Conservation (phyloP, 1,284 basidiomycete species). For the Cutaneotrichosporon sp. region DNA sequence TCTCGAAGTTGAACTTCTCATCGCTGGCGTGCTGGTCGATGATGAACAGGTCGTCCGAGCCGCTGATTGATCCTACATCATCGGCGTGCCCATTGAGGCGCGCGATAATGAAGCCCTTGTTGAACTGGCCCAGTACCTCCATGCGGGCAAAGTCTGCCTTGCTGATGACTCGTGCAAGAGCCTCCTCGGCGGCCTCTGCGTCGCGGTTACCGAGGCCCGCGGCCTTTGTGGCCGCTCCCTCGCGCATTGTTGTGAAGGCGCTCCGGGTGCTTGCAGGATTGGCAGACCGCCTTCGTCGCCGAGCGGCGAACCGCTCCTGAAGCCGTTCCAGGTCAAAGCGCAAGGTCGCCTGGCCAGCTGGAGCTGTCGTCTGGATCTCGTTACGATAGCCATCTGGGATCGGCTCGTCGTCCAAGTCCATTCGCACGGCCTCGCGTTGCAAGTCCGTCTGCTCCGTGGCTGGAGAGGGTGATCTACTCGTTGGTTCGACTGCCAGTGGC, state of each 20-base stretch:
- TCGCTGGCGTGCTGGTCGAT: conserved; percentile 68
- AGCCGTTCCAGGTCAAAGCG: conserved; percentile 42
- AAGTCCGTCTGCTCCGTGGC: not conserved
- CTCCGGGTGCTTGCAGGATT: conserved; percentile 23
- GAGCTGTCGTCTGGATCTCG: conserved; percentile 39
- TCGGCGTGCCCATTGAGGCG: conserved; percentile 57
- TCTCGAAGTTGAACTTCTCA: conserved; percentile 97
- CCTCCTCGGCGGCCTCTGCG: conserved; percentile 65
- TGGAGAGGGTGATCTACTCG: not conserved
- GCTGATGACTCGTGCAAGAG: conserved; percentile 79
- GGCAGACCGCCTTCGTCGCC: not conserved
- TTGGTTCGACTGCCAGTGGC: not conserved
- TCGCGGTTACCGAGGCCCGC: conserved; percentile 66
- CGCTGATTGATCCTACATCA: conserved; percentile 19
- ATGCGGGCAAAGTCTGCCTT: conserved; percentile 85
- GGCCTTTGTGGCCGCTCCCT: conserved; percentile 31
- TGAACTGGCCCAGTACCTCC: conserved; percentile 92
- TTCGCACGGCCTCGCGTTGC: not conserved
- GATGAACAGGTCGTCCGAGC: conserved; percentile 86
- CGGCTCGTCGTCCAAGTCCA: conserved; percentile 13
- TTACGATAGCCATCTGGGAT: conserved; percentile 30
- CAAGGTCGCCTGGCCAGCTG: conserved; percentile 40
- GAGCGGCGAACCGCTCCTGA: conserved; percentile 26
- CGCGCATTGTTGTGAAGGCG: conserved; percentile 27
- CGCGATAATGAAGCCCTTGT: conserved; percentile 90